Evolutionary conservation across 208 protist species (phyloP), one percentile per base, ranked within the genome.

Genomic region (Leishmania braziliensis): DNA sequence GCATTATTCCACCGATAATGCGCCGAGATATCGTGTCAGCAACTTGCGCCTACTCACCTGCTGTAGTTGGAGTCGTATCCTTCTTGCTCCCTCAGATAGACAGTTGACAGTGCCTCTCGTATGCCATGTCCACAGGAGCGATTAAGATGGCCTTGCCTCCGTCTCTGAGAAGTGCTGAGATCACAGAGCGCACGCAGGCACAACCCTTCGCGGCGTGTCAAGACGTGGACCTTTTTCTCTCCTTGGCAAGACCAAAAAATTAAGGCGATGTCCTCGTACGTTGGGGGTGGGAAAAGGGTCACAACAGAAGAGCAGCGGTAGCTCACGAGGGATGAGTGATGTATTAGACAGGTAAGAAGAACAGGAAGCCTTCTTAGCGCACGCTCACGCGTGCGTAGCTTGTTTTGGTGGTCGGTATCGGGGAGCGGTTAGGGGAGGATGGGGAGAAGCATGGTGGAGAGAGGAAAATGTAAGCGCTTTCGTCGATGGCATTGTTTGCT

Each of bases 1-100:
- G 62, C 79, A 84, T 88, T 58, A 10, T 62, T 0, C 53, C 43
- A 78, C 80, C 20, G 29, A 0, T 71, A 9, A 9, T 48, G 33
- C 16, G 29, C 51, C 72, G 3, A 54, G 43, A 46, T 36, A 23
- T 56, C 46, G 29, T 56, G 36, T n/a, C 16, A 46, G 23, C 26
- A 66, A 78, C n/a, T 58, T 26, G 33, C 20, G 23, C 54, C 16
- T 50, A 46, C 54, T 66, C 29, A 68, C 62, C 18, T 39, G 62
- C 29, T 29, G 12, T 68, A 39, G 62, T 4, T 68, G 29, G 29
- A 36, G 29, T 36, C 1, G 29, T 39, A 39, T 16, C 29, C 3
- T 18, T 39, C 62, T 20, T 23, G 10, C 29, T 5, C 29, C 0
- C 62, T 14, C 29, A 39, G 29, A 68, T 29, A 2, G 36, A 36